Evolutionary conservation across 176 grass and related monocot species (phyloP).

Genomic region (Zizania latifolia): DNA sequence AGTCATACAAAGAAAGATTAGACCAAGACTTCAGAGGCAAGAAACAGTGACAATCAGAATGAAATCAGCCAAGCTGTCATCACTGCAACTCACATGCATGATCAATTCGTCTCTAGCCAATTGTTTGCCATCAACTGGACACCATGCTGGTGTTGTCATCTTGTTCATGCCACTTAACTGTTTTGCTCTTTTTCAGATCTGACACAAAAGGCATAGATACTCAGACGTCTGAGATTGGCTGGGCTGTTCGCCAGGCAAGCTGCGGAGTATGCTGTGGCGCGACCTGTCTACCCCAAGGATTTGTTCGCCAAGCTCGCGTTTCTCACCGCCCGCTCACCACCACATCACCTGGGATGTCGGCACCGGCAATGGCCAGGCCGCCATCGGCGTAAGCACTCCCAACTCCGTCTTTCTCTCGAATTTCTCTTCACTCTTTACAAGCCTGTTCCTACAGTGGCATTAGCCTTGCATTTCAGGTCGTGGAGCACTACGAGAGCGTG

Average conservation of each 20-base stretch:
- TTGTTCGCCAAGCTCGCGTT: conserved; percentile 24
- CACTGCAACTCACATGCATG: too few species aligned
- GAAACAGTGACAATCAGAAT: not conserved
- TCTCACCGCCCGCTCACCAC: conserved; percentile 35
- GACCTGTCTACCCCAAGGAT: conserved; percentile 27
- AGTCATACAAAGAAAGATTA: too few species aligned
- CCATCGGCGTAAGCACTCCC: conserved; percentile 30
- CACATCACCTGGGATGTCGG: conserved; percentile 46
- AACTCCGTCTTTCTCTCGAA: not conserved
- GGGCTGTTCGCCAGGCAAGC: conserved; percentile 23
- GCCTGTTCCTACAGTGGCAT: not conserved
- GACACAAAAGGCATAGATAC: not conserved
- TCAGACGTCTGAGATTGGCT: not conserved
- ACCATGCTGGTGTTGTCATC: not conserved
- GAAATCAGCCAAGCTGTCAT: not conserved
- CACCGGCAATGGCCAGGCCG: conserved; percentile 57
- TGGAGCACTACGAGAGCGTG: conserved; percentile 44
- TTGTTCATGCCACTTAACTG: not conserved
- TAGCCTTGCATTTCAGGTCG: not conserved
- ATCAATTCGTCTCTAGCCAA: not conserved
- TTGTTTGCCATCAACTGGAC: not conserved
- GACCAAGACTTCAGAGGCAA: not conserved
- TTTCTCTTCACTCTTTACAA: not conserved
- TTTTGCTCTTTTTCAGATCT: not conserved
- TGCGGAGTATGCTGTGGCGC: not conserved